Evolutionary conservation across 495 filamentous ascomycete genomes (phyloP).

Genomic region (Parmelia sp.): DNA sequence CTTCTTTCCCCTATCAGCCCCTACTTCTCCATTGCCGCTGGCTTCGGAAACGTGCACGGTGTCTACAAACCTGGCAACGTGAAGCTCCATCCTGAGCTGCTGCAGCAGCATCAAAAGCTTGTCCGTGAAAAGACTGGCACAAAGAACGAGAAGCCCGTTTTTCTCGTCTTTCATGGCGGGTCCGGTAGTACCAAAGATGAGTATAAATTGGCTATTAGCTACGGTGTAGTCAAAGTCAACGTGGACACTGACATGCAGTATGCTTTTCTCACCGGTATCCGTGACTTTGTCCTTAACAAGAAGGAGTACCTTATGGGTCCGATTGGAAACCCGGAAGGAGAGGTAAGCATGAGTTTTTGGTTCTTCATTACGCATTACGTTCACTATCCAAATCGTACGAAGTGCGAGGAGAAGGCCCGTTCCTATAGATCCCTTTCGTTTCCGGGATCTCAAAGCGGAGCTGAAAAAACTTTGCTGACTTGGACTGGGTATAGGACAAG

Average conservation of each 20-base stretch:
- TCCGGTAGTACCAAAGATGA: slow-evolving; percentile 85
- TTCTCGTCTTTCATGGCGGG: slow-evolving; percentile 99
- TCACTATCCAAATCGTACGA: too few species aligned
- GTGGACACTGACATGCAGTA: slow-evolving; percentile 80
- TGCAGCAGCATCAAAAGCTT: slow-evolving; percentile 88
- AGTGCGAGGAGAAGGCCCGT: too few species aligned
- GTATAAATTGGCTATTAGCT: slow-evolving; percentile 75
- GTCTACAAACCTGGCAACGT: slow-evolving; percentile 99
- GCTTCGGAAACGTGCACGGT: slow-evolving; percentile 98
- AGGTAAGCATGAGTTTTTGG: slow-evolving; percentile 17
- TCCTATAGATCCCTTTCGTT: too few species aligned
- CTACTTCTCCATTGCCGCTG: slow-evolving; percentile 96
- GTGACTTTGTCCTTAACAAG: slow-evolving; percentile 88
- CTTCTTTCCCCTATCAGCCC: slow-evolving; percentile 72
- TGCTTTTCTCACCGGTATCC: slow-evolving; percentile 74
- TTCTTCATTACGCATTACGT: too few species aligned
- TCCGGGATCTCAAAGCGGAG: too few species aligned
- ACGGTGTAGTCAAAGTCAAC: slow-evolving; percentile 96
- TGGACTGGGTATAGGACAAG: slow-evolving; percentile 54
- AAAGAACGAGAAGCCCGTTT: slow-evolving; percentile 80
- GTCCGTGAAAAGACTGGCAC: slow-evolving; percentile 66
- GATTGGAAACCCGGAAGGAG: slow-evolving; percentile 92
- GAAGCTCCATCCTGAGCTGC: slow-evolving; percentile 85
- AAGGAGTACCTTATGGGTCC: slow-evolving; percentile 83
- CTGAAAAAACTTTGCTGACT: background rate